Base-by-base conservation (phyloP, 2,329 filamentous ascomycete species). In the Botrytis elliptica region DNA sequence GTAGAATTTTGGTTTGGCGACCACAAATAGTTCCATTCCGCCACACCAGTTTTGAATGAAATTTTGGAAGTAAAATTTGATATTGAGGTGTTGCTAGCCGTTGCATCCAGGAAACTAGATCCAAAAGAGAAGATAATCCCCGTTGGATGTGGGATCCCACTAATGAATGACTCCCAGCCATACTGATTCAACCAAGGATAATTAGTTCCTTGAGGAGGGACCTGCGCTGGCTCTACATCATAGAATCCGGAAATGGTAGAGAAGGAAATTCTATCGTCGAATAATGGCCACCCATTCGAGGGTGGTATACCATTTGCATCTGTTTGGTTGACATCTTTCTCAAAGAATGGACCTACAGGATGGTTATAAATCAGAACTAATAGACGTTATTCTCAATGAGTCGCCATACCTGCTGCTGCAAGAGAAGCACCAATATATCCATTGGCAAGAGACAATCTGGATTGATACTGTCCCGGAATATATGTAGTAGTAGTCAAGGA, bases 111-210 rank as follows among this genome's bases (percentile, higher is more conserved):
- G 66, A 88, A 85, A 38, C 84, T 84, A 72, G 86, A 84, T 4
- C 86, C 86, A 4, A 88, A 82, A 70, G 89, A 85, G 29, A 92
- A 83, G 52, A 90, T 81, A 55, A 92, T 82, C 1, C 88, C 89
- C 40, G 86, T 85, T 86, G 90, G 92, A 79, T 93, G 91, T 10
- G 92, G 92, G 25, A 94, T 86, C 38, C 92, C 92, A 70, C 87
- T 88, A 75, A 93, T 91, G 69, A 92, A 90, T 77, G 88, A 91
- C 78, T 94, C 91, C 73, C 88, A 88, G 10, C 91, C 91, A 81
- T 92, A 91, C 76, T 93, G 88, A 73, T 88, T 85, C 62, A 93
- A 81, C 90, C 91, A 93, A 0, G 85, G 85, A 77, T 91, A 92
- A 77, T 93, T 93, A 10, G 87, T 87, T 0, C 86, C 85, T 63